Evolutionary conservation across 371 early-diverging fungal genomes (phyloP), one percentile per base, ranked within the genome.

Genomic region (Circinella umbellata): DNA sequence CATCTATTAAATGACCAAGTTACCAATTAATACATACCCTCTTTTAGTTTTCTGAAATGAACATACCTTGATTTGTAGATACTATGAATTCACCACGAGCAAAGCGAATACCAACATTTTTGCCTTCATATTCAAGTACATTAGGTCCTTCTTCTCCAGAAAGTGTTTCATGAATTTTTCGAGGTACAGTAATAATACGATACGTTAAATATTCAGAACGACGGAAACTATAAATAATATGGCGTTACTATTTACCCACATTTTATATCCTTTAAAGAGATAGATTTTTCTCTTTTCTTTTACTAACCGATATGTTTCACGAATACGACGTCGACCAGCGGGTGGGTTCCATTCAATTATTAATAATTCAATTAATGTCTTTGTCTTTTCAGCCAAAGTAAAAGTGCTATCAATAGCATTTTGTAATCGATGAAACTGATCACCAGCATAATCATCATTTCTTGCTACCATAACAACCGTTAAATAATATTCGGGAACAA

Each of bases 281-380:
- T 27, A 27, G 27, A 27, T 27, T 27, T 27, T 2, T 27, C 27
- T 27, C 27, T 27, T 2, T n/a, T n/a, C n/a, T n/a, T 27, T 27
- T 27, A 64, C 73, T 61, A 73, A 77, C 82, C 73, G 61, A 68
- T 76, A 83, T 14, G 69, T 73, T 64, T 80, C 83, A 37, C 76
- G 69, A 3, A 80, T 59, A 51, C 74, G 49, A 37, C 81, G 74
- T 46, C 69, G 68, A 20, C 75, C 68, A 13, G 73, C 51, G 0
- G 76, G 74, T 35, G 83, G 83, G 64, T 83, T 83, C 83, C 83
- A 83, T 68, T 83, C 83, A 53, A 83, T 47, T 53, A 83, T 73
- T 11, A 83, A 55, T 15, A 83, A 63, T 47, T 83, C 83, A 20
- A 79, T 83, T 13, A 69, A 64, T 2, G 75, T 73, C 48, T 70